Percentiles rank a stretch among this genome's conserved stretches.
phyloP scores from a whole-genome alignment of 495 filamentous ascomycete species.

The Aeminium ludgeri region DNA sequence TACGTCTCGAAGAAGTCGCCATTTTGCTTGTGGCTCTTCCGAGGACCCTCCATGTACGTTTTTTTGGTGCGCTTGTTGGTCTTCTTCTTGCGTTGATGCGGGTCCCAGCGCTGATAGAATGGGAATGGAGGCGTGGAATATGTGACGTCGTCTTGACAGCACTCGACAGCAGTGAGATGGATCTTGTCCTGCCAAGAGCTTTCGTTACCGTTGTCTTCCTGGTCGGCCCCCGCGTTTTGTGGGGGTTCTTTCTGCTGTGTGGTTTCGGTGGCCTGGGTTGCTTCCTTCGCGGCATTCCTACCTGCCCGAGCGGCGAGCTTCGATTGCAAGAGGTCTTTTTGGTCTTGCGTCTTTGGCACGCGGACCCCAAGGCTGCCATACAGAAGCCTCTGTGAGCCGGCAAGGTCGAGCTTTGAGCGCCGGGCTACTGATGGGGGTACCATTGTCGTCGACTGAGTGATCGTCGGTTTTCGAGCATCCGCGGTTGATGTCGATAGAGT shows the following conservation, averaged over 20 bases:
- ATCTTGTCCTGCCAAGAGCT: slow-evolving; percentile 68
- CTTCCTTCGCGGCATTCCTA: background rate
- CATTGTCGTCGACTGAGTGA: background rate
- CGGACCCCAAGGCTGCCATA: slow-evolving; percentile 58
- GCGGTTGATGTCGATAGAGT: background rate
- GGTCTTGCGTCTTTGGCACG: slow-evolving; percentile 47
- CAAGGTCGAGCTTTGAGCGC: slow-evolving; percentile 42
- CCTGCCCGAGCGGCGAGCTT: slow-evolving; percentile 28
- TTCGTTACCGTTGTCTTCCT: slow-evolving; percentile 25
- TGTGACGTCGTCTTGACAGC: slow-evolving; percentile 32
- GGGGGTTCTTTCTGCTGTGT: background rate
- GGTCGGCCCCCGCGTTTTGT: slow-evolving; percentile 10
- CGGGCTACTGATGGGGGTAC: slow-evolving; percentile 11
- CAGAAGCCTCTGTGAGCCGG: slow-evolving; percentile 46
- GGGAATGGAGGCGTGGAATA: slow-evolving; percentile 75
- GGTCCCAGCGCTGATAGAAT: slow-evolving; percentile 78
- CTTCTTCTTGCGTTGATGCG: slow-evolving; percentile 38
- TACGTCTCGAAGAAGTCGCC: slow-evolving; percentile 14
- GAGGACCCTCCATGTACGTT: slow-evolving; percentile 30
- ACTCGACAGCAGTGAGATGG: slow-evolving; percentile 61
- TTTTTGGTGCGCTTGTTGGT: slow-evolving; percentile 25
- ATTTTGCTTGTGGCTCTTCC: slow-evolving; percentile 26
- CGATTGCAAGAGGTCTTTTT: slow-evolving; percentile 44
- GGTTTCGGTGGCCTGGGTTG: background rate
- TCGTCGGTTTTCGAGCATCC: slow-evolving; percentile 2